Conservation (phyloP, 257 asterid genomes). For the Thymus mandschuricus region DNA sequence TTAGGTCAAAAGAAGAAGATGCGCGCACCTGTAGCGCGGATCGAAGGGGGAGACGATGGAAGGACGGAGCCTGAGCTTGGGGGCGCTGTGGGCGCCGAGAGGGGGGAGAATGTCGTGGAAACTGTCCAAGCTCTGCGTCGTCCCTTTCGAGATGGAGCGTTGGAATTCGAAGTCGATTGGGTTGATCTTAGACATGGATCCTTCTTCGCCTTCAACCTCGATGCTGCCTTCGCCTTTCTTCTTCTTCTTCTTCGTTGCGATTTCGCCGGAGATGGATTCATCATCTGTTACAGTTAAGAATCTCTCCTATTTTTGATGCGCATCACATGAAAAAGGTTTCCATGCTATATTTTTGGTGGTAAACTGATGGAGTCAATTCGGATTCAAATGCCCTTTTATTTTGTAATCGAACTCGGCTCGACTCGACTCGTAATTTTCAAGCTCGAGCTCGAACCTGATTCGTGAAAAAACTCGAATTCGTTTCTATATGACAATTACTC, state of each 20-base stretch:
- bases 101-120: slow-evolving; percentile 62
- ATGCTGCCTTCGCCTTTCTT: background rate
- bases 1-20: background rate
- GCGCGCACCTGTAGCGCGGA: slow-evolving; percentile 53
- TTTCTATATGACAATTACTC: no score
- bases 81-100: slow-evolving; percentile 56
- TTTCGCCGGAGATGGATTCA: background rate
- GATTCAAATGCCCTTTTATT: no score
- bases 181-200: slow-evolving; percentile 24
- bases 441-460: no score
- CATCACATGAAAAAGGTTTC: background rate
- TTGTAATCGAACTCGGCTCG: no score
- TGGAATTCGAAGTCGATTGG: slow-evolving; percentile 44
- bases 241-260: background rate
- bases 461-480: no score
- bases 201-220: slow-evolving; percentile 1
- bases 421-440: no score
- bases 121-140: slow-evolving; percentile 46
- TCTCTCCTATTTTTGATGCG: slow-evolving; percentile 17
- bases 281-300: background rate
- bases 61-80: slow-evolving; percentile 43
- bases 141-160: slow-evolving; percentile 33
- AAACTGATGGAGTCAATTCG: no score
- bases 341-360: background rate
- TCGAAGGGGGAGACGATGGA: slow-evolving; percentile 62